Conservation (phyloP, 306 rosid species). For the Vicia villosa region DNA sequence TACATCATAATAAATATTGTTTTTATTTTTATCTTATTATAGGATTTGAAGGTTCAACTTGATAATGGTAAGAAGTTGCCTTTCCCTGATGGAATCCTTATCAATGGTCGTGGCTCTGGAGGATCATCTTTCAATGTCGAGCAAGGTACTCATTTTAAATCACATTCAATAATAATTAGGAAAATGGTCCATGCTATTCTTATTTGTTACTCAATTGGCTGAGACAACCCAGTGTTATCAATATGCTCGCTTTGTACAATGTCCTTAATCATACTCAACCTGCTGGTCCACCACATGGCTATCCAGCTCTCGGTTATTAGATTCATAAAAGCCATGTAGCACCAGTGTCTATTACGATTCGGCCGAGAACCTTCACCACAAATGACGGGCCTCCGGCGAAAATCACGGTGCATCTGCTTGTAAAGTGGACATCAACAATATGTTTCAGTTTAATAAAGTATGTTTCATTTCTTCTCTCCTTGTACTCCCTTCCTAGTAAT, state of each 20-base stretch:
- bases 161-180: too few species aligned
- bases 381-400: too few species aligned
- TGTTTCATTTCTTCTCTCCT: too few species aligned
- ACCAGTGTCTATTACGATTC: background rate
- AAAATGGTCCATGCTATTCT: too few species aligned
- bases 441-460: too few species aligned
- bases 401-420: too few species aligned
- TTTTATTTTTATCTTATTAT: background rate
- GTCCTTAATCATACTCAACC: conserved; percentile 43
- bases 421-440: too few species aligned
- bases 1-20: too few species aligned
- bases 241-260: conserved; percentile 72
- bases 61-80: conserved; percentile 77
- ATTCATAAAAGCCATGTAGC: background rate
- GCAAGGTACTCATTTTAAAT: conserved; percentile 56
- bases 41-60: conserved; percentile 64
- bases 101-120: conserved; percentile 89
- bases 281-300: conserved; percentile 34
- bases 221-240: conserved; percentile 68
- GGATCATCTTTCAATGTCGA: conserved; percentile 72
- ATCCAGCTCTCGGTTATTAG: background rate
- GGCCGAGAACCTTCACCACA: too few species aligned
- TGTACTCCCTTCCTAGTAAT: too few species aligned
- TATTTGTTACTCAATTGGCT: conserved; percentile 8
- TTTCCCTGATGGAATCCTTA: conserved; percentile 86